These are phyloP conservation scores for Tuctoria greenei DNA, from an alignment of 176 grass and related monocot genomes.

Conservation along the genomic window DNA sequence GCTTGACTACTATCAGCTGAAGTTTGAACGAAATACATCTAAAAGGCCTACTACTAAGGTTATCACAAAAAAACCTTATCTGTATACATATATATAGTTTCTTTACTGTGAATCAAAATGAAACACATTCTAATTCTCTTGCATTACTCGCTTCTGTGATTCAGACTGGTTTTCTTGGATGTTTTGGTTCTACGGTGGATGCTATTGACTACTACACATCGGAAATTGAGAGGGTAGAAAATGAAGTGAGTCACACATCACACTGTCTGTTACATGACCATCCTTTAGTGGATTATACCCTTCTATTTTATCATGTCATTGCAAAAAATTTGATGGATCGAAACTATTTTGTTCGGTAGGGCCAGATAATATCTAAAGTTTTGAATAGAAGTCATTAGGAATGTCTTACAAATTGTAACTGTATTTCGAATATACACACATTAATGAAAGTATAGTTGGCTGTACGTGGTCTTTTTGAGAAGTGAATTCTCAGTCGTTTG, in stretches of 20 bases:
- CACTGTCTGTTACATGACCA: background rate
- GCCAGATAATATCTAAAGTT: background rate
- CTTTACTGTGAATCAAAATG: background rate
- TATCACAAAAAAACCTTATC: conserved; percentile 18
- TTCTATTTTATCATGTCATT: conserved; percentile 1
- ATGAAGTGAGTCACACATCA: conserved; percentile 66
- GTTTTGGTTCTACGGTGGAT: conserved; percentile 79
- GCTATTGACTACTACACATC: conserved; percentile 87
- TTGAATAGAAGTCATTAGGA: background rate
- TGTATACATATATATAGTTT: conserved; percentile 13
- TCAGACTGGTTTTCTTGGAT: conserved; percentile 92
- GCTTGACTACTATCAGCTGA: conserved; percentile 87
- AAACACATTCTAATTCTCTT: conserved; percentile 32
- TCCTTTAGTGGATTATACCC: conserved; percentile 28
- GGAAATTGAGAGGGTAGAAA: conserved; percentile 79
- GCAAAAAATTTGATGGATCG: background rate
- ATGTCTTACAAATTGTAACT: background rate
- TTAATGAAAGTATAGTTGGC: background rate
- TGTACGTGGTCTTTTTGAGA: background rate
- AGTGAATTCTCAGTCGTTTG: conserved; percentile 11
- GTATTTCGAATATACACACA: background rate
- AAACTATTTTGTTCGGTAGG: background rate
- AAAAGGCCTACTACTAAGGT: conserved; percentile 84
- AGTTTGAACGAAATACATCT: conserved; percentile 74
- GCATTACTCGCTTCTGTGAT: conserved; percentile 23